A percentile compares a stretch with the other conserved stretches of the same genome.
phyloP scores from a whole-genome alignment of 257 asterid genomes.

The Vinca minor region DNA sequence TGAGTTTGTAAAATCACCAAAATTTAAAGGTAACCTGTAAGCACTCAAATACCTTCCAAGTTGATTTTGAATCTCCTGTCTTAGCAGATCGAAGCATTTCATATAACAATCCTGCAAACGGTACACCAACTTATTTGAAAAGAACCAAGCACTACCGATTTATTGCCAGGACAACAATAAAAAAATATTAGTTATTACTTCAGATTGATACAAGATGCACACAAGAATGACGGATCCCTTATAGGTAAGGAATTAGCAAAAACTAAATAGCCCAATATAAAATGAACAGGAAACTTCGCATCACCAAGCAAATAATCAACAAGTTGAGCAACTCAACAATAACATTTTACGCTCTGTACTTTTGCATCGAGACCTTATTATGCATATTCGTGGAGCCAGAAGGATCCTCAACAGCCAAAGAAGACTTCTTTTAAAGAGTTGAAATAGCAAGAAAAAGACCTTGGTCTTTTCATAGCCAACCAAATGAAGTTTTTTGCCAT shows the following conservation, averaged over 20 bases:
- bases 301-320: background rate
- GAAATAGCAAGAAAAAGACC: background rate
- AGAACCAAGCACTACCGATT: slow-evolving; percentile 1
- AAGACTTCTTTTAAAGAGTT: background rate
- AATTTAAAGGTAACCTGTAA: background rate
- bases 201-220: background rate
- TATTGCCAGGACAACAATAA: background rate
- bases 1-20: background rate
- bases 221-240: background rate
- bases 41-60: slow-evolving; percentile 66
- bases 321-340: background rate
- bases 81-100: slow-evolving; percentile 96
- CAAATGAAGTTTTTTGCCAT: background rate
- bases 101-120: slow-evolving; percentile 59
- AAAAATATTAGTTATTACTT: background rate
- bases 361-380: background rate
- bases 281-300: slow-evolving; percentile 1
- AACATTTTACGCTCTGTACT: background rate
- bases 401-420: background rate
- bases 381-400: background rate
- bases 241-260: background rate
- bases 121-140: slow-evolving; percentile 12
- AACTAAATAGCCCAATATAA: background rate
- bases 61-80: slow-evolving; percentile 82
- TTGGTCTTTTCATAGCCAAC: background rate